phyloP scores from a whole-genome alignment of 345 rosid genomes.

The Anastatica hierochuntica region DNA sequence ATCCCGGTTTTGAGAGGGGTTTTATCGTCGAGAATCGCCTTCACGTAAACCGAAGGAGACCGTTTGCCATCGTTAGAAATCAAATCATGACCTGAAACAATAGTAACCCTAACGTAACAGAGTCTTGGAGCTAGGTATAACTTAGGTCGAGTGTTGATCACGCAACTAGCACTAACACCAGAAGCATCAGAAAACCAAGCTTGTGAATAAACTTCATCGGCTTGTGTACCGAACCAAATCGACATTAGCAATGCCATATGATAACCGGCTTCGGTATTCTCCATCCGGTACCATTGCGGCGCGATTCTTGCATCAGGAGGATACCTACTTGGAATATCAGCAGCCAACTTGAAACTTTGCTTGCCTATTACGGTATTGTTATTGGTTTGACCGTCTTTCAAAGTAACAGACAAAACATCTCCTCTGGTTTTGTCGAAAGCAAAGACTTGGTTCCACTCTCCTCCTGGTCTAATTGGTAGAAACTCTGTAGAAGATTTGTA shows the following conservation, averaged over 20 bases:
- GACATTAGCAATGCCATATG: conserved; percentile 2
- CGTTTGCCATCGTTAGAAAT: not conserved
- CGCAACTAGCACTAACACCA: conserved; percentile 1
- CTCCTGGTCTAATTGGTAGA: conserved; percentile 1
- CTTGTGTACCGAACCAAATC: conserved; percentile 22
- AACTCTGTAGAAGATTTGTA: conserved; percentile 7
- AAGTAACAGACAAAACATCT: conserved; percentile 13
- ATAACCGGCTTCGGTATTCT: not conserved
- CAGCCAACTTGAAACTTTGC: conserved; percentile 3
- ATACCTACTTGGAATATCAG: conserved; percentile 7
- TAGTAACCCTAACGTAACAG: conserved; percentile 20
- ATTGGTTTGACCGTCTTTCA: too few species aligned
- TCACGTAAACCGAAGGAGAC: conserved; percentile 10
- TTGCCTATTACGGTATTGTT: not conserved
- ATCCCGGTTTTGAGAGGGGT: not conserved
- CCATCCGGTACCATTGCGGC: not conserved
- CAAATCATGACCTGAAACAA: conserved; percentile 21
- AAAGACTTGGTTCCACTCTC: conserved; percentile 14
- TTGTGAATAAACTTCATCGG: conserved; percentile 10
- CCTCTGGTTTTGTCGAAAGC: conserved; percentile 23
- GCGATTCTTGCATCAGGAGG: conserved; percentile 20
- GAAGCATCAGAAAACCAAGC: conserved; percentile 20
- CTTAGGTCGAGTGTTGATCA: conserved; percentile 18
- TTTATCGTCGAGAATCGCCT: not conserved
- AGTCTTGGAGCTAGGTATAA: conserved; percentile 20